Percentiles rank a stretch among this genome's conserved stretches.
Evolutionary conservation across 1,284 basidiomycete genomes (phyloP).

Genomic region (Paramarasmius palmivorus): DNA sequence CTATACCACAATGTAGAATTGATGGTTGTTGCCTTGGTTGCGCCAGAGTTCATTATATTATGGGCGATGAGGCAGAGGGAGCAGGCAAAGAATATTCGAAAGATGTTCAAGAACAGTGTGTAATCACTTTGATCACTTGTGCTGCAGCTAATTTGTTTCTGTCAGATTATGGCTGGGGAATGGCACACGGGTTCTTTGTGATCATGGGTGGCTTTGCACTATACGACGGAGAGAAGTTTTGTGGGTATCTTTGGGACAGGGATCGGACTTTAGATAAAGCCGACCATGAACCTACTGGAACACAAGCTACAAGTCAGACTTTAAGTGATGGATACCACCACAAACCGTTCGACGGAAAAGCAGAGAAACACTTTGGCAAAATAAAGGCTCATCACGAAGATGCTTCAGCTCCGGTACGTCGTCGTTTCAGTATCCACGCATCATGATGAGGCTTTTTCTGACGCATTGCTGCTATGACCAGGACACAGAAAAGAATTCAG

Average conservation of each 20-base stretch:
- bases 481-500: too few species aligned
- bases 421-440: too few species aligned
- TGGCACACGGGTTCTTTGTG: neutral
- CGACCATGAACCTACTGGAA: constrained; percentile 12
- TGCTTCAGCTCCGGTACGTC: too few species aligned
- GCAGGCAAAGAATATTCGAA: constrained; percentile 10
- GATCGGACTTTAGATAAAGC: neutral
- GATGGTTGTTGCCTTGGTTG: constrained; percentile 27
- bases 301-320: constrained; percentile 9
- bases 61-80: constrained; percentile 30
- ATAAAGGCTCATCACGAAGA: too few species aligned
- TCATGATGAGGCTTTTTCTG: too few species aligned
- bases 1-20: constrained; percentile 14
- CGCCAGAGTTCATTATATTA: constrained; percentile 30
- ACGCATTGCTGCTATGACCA: too few species aligned
- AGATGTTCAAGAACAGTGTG: neutral
- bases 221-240: neutral
- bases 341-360: too few species aligned
- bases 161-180: constrained; percentile 3
- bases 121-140: neutral
- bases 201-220: neutral
- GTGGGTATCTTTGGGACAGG: neutral
- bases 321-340: too few species aligned
- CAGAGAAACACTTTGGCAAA: too few species aligned
- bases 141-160: neutral